These are phyloP conservation scores for Neurospora sp. DNA, from an alignment of 495 filamentous ascomycete genomes.

Conservation along the genomic window DNA sequence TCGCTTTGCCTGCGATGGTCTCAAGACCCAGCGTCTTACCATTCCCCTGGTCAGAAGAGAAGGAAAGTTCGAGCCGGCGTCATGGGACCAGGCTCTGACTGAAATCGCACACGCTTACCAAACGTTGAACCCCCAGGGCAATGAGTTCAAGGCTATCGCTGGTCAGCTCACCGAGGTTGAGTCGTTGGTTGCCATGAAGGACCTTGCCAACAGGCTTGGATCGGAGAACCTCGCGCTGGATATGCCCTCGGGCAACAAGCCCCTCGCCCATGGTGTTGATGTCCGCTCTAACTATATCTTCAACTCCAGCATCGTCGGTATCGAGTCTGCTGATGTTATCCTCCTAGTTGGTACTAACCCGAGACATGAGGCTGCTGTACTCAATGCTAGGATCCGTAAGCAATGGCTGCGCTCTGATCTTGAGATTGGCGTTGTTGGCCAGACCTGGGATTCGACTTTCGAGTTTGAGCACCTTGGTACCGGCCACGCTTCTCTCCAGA, in stretches of 20 bases:
- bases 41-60: constrained; percentile 82
- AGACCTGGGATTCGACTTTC: constrained; percentile 85
- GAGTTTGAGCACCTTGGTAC: constrained; percentile 81
- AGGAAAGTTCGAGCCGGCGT: constrained; percentile 76
- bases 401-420: constrained; percentile 95
- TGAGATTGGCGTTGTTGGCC: constrained; percentile 83
- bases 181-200: constrained; percentile 91
- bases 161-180: constrained; percentile 86
- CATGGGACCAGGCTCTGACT: constrained; percentile 87
- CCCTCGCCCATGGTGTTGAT: constrained; percentile 86
- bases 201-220: constrained; percentile 86
- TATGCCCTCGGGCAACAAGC: constrained; percentile 70
- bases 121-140: constrained; percentile 63
- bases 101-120: constrained; percentile 71
- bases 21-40: constrained; percentile 88
- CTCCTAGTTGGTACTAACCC: constrained; percentile 92
- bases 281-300: constrained; percentile 90
- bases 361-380: constrained; percentile 81
- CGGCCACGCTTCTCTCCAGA: constrained; percentile 67
- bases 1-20: constrained; percentile 91
- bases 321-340: constrained; percentile 88
- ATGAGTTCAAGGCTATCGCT: constrained; percentile 93
- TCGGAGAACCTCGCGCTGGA: constrained; percentile 94
- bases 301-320: constrained; percentile 87
- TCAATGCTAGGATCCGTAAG: constrained; percentile 94